These are phyloP conservation scores for Parachaetomium inaequale DNA, from an alignment of 495 filamentous ascomycete genomes.

Conservation along the genomic window DNA sequence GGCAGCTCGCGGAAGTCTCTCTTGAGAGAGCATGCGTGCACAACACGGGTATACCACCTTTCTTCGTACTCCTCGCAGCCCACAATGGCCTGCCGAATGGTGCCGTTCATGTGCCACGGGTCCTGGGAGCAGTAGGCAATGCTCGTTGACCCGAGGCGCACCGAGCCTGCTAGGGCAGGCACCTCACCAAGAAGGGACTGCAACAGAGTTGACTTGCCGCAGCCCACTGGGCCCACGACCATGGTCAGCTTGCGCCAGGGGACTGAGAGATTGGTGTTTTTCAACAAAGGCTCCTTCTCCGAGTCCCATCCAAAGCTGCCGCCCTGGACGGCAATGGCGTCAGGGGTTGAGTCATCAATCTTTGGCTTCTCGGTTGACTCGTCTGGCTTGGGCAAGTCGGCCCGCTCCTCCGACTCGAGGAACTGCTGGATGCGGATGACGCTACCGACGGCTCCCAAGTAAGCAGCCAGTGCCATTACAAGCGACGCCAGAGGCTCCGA, in stretches of 20 bases:
- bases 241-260: constrained; percentile 39
- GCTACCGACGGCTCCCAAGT: constrained; percentile 54
- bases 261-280: constrained; percentile 41
- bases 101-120: constrained; percentile 38
- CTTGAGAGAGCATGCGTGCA: constrained; percentile 37
- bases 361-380: background rate
- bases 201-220: constrained; percentile 58
- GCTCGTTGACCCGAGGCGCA: constrained; percentile 23
- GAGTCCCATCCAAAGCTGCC: constrained; percentile 52
- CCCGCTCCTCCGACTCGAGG: constrained; percentile 41
- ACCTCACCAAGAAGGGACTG: constrained; percentile 57
- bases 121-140: constrained; percentile 35
- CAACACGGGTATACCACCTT: constrained; percentile 40
- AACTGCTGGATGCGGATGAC: constrained; percentile 60
- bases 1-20: constrained; percentile 36
- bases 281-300: constrained; percentile 43
- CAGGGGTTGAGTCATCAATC: constrained; percentile 10
- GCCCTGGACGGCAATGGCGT: constrained; percentile 42
- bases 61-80: constrained; percentile 29
- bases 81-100: constrained; percentile 38
- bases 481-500: constrained; percentile 55
- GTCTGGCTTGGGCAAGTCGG: constrained; percentile 16
- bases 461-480: constrained; percentile 54
- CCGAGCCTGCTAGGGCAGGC: constrained; percentile 36
- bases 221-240: constrained; percentile 58